Evolutionary conservation across 75 land plant species (phyloP).

Genomic region (Picea glauca): DNA sequence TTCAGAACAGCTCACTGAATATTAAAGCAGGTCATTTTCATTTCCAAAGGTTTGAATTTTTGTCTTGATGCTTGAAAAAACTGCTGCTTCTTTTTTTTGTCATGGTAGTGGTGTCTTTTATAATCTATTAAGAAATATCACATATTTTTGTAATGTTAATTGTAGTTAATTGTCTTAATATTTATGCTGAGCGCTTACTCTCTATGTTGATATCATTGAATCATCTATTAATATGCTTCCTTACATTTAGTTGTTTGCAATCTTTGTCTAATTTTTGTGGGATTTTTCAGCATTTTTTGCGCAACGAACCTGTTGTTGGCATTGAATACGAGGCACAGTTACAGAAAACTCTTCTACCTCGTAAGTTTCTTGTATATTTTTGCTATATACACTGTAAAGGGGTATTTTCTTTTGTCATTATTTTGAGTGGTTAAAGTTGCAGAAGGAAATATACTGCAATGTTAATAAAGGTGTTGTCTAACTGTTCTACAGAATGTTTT

Average conservation of each 20-base stretch:
- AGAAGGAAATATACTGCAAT: background rate
- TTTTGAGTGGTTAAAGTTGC: conserved; percentile 6
- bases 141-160: too few species aligned
- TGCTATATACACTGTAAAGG: background rate
- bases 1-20: too few species aligned
- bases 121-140: too few species aligned
- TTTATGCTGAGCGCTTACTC: background rate
- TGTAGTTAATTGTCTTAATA: background rate
- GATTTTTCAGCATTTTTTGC: conserved; percentile 83
- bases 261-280: conserved; percentile 12
- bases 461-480: too few species aligned
- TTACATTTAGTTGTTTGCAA: background rate
- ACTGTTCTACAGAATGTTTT: too few species aligned
- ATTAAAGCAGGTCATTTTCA: too few species aligned
- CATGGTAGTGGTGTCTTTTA: too few species aligned
- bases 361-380: conserved; percentile 34
- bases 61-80: too few species aligned
- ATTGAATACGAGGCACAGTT: conserved; percentile 95
- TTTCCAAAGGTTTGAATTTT: too few species aligned
- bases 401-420: background rate
- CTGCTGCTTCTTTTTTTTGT: too few species aligned
- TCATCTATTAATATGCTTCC: background rate
- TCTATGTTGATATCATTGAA: background rate
- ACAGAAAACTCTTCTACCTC: conserved; percentile 89
- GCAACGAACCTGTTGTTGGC: conserved; percentile 83